These are phyloP conservation scores for Physcia stellaris DNA, from an alignment of 495 filamentous ascomycete genomes.

Conservation along the genomic window DNA sequence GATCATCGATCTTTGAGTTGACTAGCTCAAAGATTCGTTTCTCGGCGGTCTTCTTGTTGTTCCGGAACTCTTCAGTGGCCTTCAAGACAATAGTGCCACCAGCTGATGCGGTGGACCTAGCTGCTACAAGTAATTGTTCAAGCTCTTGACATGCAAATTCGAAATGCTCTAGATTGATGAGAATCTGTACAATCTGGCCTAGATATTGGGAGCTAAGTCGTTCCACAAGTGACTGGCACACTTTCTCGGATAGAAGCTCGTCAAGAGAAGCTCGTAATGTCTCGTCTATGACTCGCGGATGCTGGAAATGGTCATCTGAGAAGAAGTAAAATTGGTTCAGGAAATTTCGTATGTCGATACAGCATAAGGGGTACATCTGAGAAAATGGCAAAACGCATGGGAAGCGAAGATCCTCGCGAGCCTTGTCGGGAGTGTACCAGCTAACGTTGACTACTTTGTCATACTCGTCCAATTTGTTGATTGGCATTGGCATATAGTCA, in stretches of 20 bases:
- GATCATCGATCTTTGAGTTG: slow-evolving; percentile 95
- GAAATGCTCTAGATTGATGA: slow-evolving; percentile 96
- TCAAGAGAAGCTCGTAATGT: slow-evolving; percentile 78
- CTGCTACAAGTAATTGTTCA: slow-evolving; percentile 67
- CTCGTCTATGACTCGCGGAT: slow-evolving; percentile 74
- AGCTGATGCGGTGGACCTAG: slow-evolving; percentile 60
- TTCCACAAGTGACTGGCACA: slow-evolving; percentile 81
- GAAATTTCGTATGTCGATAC: slow-evolving; percentile 94
- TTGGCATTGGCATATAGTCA: slow-evolving; percentile 99
- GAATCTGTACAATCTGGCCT: slow-evolving; percentile 93
- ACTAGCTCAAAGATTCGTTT: slow-evolving; percentile 98
- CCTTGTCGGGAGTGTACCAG: slow-evolving; percentile 78
- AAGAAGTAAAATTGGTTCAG: slow-evolving; percentile 94
- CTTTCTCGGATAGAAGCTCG: slow-evolving; percentile 75
- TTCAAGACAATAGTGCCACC: slow-evolving; percentile 58
- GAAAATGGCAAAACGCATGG: slow-evolving; percentile 91
- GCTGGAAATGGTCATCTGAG: slow-evolving; percentile 83
- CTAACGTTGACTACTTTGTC: slow-evolving; percentile 87
- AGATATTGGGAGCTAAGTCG: slow-evolving; percentile 83
- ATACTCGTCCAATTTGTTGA: slow-evolving; percentile 78
- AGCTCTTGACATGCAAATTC: slow-evolving; percentile 82
- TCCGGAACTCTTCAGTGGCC: slow-evolving; percentile 74
- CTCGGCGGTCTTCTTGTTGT: slow-evolving; percentile 88
- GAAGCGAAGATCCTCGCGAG: slow-evolving; percentile 62
- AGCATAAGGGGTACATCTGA: slow-evolving; percentile 97